A percentile compares a stretch with the other conserved stretches of the same genome.
These are phyloP conservation scores for Neospermospora avenae DNA, from an alignment of 2,329 filamentous ascomycete genomes.

Conservation along the genomic window DNA sequence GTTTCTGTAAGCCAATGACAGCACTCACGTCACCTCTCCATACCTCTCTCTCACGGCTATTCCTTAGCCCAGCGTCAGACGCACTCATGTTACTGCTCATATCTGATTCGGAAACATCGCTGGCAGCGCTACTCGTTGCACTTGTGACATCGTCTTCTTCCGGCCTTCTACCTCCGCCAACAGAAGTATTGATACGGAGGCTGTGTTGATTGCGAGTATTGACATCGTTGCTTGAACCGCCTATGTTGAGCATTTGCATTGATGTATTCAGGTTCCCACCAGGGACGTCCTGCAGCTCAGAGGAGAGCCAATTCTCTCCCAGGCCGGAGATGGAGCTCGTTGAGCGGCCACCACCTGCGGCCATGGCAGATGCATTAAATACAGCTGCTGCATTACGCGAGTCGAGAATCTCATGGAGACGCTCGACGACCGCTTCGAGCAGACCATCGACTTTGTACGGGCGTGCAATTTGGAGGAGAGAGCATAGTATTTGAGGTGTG, in stretches of 20 bases:
- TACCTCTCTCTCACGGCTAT: constrained; percentile 53
- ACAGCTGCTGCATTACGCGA: constrained; percentile 93
- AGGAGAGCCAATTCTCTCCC: constrained; percentile 50
- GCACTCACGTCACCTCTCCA: constrained; percentile 83
- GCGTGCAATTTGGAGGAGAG: constrained; percentile 85
- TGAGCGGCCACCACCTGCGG: constrained; percentile 84
- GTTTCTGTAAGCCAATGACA: constrained; percentile 93
- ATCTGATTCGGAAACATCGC: constrained; percentile 30
- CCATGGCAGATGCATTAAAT: constrained; percentile 98
- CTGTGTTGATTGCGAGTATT: constrained; percentile 30
- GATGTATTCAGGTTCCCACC: constrained; percentile 15
- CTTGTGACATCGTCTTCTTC: constrained; percentile 37
- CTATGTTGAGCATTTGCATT: constrained; percentile 20
- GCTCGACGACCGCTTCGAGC: constrained; percentile 86
- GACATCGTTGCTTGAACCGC: constrained; percentile 20
- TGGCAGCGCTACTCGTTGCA: constrained; percentile 29
- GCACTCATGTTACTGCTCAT: constrained; percentile 36
- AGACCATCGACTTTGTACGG: constrained; percentile 93
- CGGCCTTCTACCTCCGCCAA: constrained; percentile 39
- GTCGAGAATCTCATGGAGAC: constrained; percentile 84
- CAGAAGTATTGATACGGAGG: constrained; percentile 49
- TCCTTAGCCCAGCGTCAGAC: constrained; percentile 39
- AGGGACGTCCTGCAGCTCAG: constrained; percentile 38
- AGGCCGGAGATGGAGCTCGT: constrained; percentile 55
- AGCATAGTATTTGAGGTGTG: constrained; percentile 93